Percentiles rank a stretch among this genome's conserved stretches.
phyloP scores from a whole-genome alignment of 140 eudicot species.

The Anethum foeniculum region DNA sequence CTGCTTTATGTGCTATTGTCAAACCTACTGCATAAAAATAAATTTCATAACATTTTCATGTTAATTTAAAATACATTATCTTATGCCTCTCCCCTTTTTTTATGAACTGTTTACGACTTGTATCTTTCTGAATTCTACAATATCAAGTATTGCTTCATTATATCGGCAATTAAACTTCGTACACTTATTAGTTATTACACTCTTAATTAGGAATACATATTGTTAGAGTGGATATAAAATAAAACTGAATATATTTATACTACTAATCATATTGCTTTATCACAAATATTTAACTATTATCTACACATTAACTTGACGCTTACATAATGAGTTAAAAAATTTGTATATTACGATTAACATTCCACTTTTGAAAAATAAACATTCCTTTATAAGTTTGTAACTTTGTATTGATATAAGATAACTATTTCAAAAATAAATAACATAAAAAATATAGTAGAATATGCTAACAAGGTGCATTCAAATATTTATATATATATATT shows the following conservation, averaged over 20 bases:
- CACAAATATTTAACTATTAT: not conserved
- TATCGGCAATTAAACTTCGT: not conserved
- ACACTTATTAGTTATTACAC: not conserved
- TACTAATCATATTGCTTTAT: not conserved
- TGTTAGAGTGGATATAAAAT: not conserved
- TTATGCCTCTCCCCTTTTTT: not conserved
- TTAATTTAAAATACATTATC: not conserved
- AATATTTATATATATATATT: no score
- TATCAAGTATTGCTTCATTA: not conserved
- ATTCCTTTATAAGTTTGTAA: not conserved
- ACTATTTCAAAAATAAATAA: not conserved
- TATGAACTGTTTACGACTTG: not conserved
- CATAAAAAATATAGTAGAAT: not conserved
- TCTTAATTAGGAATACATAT: not conserved
- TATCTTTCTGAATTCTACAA: not conserved
- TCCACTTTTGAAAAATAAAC: no score
- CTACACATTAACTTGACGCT: not conserved
- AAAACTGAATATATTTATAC: not conserved
- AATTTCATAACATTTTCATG: not conserved
- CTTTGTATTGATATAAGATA: not conserved
- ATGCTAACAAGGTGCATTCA: not conserved
- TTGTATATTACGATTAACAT: no score
- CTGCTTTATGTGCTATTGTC: not conserved
- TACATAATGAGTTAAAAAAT: not conserved
- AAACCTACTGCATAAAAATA: not conserved